Evolutionary conservation across 371 early-diverging fungal genomes (phyloP), one percentile per base, ranked within the genome.

Genomic region (Sporodiniella umbellata): DNA sequence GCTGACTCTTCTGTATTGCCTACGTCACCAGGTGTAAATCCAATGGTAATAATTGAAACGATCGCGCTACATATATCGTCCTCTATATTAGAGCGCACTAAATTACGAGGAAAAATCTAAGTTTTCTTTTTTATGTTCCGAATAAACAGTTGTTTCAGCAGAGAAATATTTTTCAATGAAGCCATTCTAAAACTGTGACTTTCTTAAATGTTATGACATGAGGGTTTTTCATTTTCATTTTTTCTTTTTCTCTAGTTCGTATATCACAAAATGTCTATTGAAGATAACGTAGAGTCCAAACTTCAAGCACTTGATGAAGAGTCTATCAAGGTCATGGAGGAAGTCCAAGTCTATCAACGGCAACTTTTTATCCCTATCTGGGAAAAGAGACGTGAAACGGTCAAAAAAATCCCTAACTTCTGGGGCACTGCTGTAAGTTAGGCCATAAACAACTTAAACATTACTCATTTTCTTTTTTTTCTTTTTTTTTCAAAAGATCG

Each of bases 1-100:
- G 79, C 81, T n/a, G 92, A 91, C 59, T 84, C 87, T 1, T 81
- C 80, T 4, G 25, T 85, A 26, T 84, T 90, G 61, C 90, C 92
- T 4, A 84, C 89, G 1, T 77, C 82, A 21, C 55, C 62, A 42
- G 87, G 92, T 48, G 90, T 90, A 47, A 87, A 88, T 59, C 89
- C 90, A 14, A 90, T 90, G 89, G 67, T 85, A 11, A 82, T 81
- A 5, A 68, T 60, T 8, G 73, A 81, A 56, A 57, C 77, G 17
- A 45, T 76, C 22, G 58, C 63, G 22, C 51, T 74, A 45, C 58
- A 56, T 30, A 60, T 79, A 22, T 71, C 70, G n/a, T n/a, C n/a
- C n/a, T n/a, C n/a, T n/a, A n/a, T n/a, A n/a, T n/a, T n/a, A n/a
- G n/a, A n/a, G n/a, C n/a, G n/a, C n/a, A n/a, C n/a, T n/a, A n/a